Evolutionary conservation across 1,284 basidiomycete species (phyloP), one percentile per base, ranked within the genome.

Genomic region (Puccinia coronata): DNA sequence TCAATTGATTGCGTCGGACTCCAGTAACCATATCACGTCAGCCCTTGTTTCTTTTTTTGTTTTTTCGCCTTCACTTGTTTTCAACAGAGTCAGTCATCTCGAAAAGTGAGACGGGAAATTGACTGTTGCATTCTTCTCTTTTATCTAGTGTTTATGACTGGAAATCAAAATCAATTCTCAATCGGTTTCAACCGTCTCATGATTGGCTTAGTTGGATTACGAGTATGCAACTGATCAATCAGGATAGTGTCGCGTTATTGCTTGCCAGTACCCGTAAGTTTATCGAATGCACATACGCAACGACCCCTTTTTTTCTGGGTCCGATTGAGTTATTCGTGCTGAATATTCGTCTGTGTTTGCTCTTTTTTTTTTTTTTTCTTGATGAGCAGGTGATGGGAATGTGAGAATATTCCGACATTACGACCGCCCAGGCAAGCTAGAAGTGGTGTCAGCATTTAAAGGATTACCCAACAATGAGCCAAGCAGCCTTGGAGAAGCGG

Each of bases 341-440:
- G n/a, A n/a, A n/a, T n/a, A n/a, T n/a, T n/a, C n/a, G n/a, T n/a
- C 31, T 69, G 16, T 69, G 4, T 20, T 47, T 8, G 31, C 41
- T 31, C 9, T 18, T 36, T 20, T n/a, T n/a, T n/a, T n/a, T n/a
- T n/a, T n/a, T n/a, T n/a, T n/a, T n/a, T n/a, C n/a, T 16, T 31
- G 25, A 53, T n/a, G n/a, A n/a, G 0, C 20, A 81, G 79, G 69
- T 31, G 79, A 81, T 51, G 79, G 79, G n/a, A 73, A 73, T 36
- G 59, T 81, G 25, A 47, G 79, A 18, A 73, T 81, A 25, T 81
- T 73, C 36, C n/a, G 59, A 73, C 47, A 81, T 34, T 81, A 81
- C 65, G 70, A 74, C 2, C 34, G 43, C 11, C 49, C 67, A 25
- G 65, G 47, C 6, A 49, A 55, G 53, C 14, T 65, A 20, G 79